Evolutionary conservation across 148 eudicot species (phyloP), one percentile per base, ranked within the genome.

Genomic region (Suaeda aralocaspica): DNA sequence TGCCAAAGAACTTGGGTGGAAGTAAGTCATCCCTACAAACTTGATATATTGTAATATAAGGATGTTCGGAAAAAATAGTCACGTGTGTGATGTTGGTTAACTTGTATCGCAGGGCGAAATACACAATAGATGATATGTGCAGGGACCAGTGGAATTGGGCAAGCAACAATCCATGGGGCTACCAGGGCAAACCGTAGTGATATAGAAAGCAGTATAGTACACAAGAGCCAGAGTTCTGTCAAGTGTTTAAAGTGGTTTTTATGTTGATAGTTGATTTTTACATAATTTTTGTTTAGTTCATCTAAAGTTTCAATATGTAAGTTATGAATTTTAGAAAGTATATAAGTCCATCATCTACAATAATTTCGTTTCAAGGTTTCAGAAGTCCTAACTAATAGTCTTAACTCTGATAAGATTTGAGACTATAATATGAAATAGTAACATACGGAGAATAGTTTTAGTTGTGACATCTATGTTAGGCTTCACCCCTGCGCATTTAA

Each of bases 61-160:
- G 16, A 13, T 46, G 6, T 44, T 48, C 53, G 5, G 5, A 13
- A 9, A 10, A 16, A 33, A 30, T 52, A 33, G 44, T 57, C 0
- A 14, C 2, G 12, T 15, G 21, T 51, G 25, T 51, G 13, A 14
- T 42, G 15, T 0, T 46, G 5, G 16, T 46, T 13, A 46, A 11
- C 13, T 46, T 46, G 1, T 46, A 2, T 11, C 15, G 73, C 80
- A 92, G 98, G 91, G 92, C 98, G 8, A 90, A 82, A 68, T 90
- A 86, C 76, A 88, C 85, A 4, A 83, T 90, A 15, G 86, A 84
- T 34, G 90, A 90, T 73, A 92, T 92, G 96, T 90, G 98, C 77
- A 76, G 87, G 63, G 96, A 92, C 48, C 98, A 92, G 72, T 92
- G 98, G 98, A 90, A 85, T 1, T 92, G 96, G 96, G 94, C 96